Evolutionary conservation across 208 protist genomes (phyloP).

Genomic region (Trypanosoma scelopori): DNA sequence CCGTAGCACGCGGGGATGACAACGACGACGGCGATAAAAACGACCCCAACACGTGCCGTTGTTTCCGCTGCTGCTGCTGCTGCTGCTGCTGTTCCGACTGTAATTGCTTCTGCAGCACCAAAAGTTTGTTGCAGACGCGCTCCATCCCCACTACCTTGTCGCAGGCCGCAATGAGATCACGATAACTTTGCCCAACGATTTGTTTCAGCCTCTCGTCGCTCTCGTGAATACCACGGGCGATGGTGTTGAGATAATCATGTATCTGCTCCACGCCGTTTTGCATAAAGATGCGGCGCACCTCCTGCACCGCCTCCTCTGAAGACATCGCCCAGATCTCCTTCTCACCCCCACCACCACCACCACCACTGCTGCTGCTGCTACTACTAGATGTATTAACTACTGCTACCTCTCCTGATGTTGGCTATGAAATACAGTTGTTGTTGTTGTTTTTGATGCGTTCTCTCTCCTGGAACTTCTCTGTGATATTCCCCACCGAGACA

Average conservation of each 20-base stretch:
- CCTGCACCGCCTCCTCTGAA: constrained; percentile 51
- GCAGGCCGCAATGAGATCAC: constrained; percentile 55
- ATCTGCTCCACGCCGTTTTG: constrained; percentile 59
- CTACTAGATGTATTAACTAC: not conserved
- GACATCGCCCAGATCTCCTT: constrained; percentile 9
- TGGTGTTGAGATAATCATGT: constrained; percentile 48
- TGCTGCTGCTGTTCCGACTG: constrained; percentile 2
- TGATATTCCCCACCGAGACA: too few species aligned
- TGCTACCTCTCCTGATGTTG: too few species aligned
- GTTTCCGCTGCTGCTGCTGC: not conserved
- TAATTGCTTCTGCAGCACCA: constrained; percentile 28
- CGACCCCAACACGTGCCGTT: not conserved
- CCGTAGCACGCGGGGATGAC: not conserved
- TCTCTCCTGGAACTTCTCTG: too few species aligned
- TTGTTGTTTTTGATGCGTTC: too few species aligned
- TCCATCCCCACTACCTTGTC: constrained; percentile 60
- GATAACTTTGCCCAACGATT: constrained; percentile 58
- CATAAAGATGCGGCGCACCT: constrained; percentile 58
- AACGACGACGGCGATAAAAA: not conserved
- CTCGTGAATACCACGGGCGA: constrained; percentile 56
- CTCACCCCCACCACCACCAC: too few species aligned
- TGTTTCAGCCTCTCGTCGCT: constrained; percentile 44
- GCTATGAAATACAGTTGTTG: too few species aligned
- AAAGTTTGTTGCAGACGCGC: constrained; percentile 40
- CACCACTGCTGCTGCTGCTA: not conserved